Conservation (phyloP, 2,329 filamentous ascomycete genomes). For the Macrophomina phaseolina region DNA sequence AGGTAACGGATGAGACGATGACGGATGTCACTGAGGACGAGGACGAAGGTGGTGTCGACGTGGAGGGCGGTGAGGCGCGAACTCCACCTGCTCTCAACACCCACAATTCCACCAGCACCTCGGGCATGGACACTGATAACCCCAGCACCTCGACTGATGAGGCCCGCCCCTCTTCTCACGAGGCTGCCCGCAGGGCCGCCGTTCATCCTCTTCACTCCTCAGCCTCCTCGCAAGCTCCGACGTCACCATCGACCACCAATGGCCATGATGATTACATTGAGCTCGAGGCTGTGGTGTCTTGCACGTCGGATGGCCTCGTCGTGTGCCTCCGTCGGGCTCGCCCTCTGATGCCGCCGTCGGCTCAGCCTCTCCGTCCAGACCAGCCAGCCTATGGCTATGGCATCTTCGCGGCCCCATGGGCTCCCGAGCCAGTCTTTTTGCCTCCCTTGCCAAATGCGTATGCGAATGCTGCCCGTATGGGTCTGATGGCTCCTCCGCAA, state of each 20-base stretch:
- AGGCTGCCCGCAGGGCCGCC: neutral
- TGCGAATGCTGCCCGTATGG: constrained; percentile 26
- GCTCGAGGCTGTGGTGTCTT: constrained; percentile 88
- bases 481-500: constrained; percentile 25
- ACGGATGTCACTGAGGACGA: constrained; percentile 55
- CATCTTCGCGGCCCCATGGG: constrained; percentile 83
- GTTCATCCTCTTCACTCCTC: neutral
- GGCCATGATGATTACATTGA: constrained; percentile 60
- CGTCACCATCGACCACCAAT: constrained; percentile 33
- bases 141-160: constrained; percentile 28
- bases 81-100: neutral
- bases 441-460: constrained; percentile 41
- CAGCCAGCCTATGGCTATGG: constrained; percentile 59
- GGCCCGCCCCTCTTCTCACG: constrained; percentile 5
- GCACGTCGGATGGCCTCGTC: constrained; percentile 85
- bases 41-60: constrained; percentile 48
- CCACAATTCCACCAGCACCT: constrained; percentile 11
- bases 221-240: constrained; percentile 2
- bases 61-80: constrained; percentile 31
- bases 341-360: constrained; percentile 67
- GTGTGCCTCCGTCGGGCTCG: constrained; percentile 78
- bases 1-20: constrained; percentile 53
- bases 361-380: constrained; percentile 50
- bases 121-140: constrained; percentile 24
- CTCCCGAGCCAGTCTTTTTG: constrained; percentile 64